Conservation (phyloP, 345 rosid genomes). For the Linum usitatissimum region DNA sequence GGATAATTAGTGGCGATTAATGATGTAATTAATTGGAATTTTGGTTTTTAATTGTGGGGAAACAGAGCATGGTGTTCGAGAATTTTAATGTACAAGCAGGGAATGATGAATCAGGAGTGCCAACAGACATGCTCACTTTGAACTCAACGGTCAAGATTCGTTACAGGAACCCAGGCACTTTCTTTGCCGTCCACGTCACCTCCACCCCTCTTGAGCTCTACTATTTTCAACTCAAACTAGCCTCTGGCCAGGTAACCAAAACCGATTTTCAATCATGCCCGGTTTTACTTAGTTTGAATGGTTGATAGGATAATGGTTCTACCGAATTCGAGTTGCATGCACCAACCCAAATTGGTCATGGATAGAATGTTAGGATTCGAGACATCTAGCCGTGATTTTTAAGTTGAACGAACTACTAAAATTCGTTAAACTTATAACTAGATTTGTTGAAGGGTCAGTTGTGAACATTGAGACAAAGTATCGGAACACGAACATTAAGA, state of each 20-base stretch:
- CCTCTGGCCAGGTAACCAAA: conserved; percentile 62
- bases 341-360: neutral
- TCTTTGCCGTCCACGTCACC: conserved; percentile 90
- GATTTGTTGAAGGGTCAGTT: neutral
- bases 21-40: neutral
- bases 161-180: conserved; percentile 71
- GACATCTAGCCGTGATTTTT: no score
- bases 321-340: conserved; percentile 7
- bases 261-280: neutral
- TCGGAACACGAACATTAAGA: no score
- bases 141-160: conserved; percentile 85
- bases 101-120: conserved; percentile 67
- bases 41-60: neutral
- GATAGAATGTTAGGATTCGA: no score
- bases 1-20: neutral
- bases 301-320: no score
- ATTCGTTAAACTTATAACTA: no score
- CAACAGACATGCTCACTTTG: conserved; percentile 84
- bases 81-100: conserved; percentile 79
- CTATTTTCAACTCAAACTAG: conserved; percentile 63
- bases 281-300: neutral
- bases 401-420: no score
- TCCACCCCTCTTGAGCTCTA: conserved; percentile 60
- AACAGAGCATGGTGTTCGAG: conserved; percentile 76
- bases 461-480: no score